Percentiles rank a stretch among this genome's conserved stretches.
Evolutionary conservation across 345 rosid genomes (phyloP).

Genomic region (Aethionema arabicum): DNA sequence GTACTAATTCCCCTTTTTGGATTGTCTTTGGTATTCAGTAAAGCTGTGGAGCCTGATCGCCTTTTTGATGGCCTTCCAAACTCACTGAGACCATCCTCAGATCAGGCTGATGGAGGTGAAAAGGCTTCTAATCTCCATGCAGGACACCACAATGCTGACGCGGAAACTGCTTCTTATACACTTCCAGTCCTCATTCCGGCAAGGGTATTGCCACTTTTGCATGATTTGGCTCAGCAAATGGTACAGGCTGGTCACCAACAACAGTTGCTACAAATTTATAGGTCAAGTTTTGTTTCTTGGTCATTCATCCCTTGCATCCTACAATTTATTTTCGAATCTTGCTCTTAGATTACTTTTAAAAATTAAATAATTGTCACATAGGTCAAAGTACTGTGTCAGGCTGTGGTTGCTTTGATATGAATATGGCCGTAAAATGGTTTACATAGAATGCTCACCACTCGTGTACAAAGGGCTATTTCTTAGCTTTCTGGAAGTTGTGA

Average conservation of each 20-base stretch:
- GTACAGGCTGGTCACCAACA: conserved; percentile 89
- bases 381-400: conserved; percentile 2
- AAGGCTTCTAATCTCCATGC: conserved; percentile 47
- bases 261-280: conserved; percentile 65
- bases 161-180: conserved; percentile 68
- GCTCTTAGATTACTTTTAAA: neutral
- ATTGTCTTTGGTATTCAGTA: conserved; percentile 51
- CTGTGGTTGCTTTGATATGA: conserved; percentile 3
- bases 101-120: conserved; percentile 45
- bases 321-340: conserved; percentile 2
- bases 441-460: conserved; percentile 2
- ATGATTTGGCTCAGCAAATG: conserved; percentile 91
- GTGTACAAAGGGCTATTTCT: conserved; percentile 9
- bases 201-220: conserved; percentile 80
- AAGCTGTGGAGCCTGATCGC: conserved; percentile 93
- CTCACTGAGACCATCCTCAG: conserved; percentile 82
- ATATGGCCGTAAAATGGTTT: neutral
- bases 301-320: neutral
- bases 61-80: conserved; percentile 94
- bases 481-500: conserved; percentile 8
- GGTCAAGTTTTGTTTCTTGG: conserved; percentile 43
- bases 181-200: conserved; percentile 86
- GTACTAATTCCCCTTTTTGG: conserved; percentile 2
- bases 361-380: neutral
- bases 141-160: conserved; percentile 50